Base-by-base conservation (phyloP, 2,329 filamentous ascomycete genomes). In the Pleomassaria siparia region DNA sequence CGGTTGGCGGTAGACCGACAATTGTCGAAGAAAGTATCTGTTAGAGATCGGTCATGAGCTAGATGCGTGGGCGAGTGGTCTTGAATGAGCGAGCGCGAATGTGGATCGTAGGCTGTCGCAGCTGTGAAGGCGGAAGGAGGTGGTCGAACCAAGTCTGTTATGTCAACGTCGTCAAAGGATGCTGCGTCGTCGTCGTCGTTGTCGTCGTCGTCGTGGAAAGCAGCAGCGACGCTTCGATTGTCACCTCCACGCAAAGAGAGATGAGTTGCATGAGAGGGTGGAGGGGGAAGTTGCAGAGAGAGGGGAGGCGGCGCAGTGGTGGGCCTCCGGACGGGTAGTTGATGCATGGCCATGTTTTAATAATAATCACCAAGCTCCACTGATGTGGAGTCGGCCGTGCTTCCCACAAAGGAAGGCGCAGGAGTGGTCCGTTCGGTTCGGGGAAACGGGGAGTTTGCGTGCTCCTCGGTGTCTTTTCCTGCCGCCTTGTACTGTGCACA, bases 11-110 rank as follows among this genome's bases (percentile, higher is more conserved):
- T 55, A 13, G 64, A 62, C 49, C 61, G 61, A 51, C 63, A 68
- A 53, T 70, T 71, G 59, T 70, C 62, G 45, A 72, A 58, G 43
- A 72, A 60, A 1, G 68, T 66, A 45, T 63, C 64, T 7, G 69
- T 72, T 48, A 71, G 41, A 1, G 64, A 64, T 13, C 66, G 59
- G 48, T 69, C 63, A 53, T 70, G 69, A 44, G 51, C 57, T 44
- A 46, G 55, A 21, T 50, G 56, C 25, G 59, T 37, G 8, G 56
- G 42, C 11, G 54, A 48, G 50, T 62, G 63, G 45, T 63, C 50
- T 13, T 69, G 58, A 12, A 66, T 50, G 12, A 63, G 62, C 48
- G 60, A 58, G 15, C 52, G 50, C 47, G 42, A 46, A 49, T 70
- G 64, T 21, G 67, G 63, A 51, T 69, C 60, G 51, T 70, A 71